A percentile compares a stretch with the other conserved stretches of the same genome.
These are phyloP conservation scores for Austroboletus eburneus DNA, from an alignment of 768 basidiomycete genomes.

Conservation along the genomic window DNA sequence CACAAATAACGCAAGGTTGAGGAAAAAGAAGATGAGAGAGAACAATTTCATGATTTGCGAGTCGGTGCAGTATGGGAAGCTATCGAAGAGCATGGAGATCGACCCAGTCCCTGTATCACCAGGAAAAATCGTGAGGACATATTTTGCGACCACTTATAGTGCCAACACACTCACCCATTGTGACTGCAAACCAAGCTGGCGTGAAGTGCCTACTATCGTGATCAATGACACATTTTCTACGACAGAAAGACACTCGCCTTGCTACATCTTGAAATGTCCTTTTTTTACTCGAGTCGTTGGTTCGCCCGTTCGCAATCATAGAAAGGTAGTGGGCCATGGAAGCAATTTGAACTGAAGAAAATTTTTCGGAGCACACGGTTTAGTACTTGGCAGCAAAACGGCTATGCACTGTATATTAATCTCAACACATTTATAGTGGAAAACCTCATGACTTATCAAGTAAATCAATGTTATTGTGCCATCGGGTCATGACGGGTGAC, in stretches of 20 bases:
- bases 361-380: background rate
- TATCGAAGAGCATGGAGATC: constrained; percentile 51
- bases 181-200: constrained; percentile 52
- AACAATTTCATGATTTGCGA: constrained; percentile 39
- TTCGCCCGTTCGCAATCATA: background rate
- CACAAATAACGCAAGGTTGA: constrained; percentile 54
- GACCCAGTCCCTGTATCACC: constrained; percentile 47
- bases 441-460: too few relatives aligned
- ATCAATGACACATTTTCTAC: background rate
- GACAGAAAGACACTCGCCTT: constrained; percentile 21
- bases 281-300: background rate
- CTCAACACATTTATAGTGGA: background rate
- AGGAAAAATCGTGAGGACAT: background rate
- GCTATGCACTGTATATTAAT: background rate
- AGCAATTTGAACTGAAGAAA: background rate
- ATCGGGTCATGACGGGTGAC: too few relatives aligned
- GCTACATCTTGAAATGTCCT: constrained; percentile 36
- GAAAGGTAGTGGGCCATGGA: background rate
- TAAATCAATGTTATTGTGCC: too few relatives aligned
- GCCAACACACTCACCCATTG: constrained; percentile 41
- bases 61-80: constrained; percentile 50
- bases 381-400: background rate
- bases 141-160: background rate
- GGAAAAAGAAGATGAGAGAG: constrained; percentile 51
- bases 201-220: constrained; percentile 41